Evolutionary conservation across 352 stramenopile genomes (phyloP).

Genomic region (Albugo candida): DNA sequence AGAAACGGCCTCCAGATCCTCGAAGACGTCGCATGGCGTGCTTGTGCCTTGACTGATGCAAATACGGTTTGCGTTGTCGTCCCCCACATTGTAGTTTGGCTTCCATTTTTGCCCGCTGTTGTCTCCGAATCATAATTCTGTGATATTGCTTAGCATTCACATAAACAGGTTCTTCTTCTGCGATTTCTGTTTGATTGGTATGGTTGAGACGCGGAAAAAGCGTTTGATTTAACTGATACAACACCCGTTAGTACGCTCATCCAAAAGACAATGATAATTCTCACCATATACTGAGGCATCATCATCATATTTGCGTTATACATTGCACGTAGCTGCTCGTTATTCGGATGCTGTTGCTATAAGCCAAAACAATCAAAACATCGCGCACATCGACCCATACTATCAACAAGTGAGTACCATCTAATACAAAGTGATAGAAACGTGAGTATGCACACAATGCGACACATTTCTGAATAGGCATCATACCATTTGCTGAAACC

Average conservation of each 20-base stretch:
- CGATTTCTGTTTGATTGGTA: constrained; percentile 21
- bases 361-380: background rate
- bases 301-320: constrained; percentile 68
- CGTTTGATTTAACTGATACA: constrained; percentile 6
- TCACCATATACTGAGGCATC: constrained; percentile 65
- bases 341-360: constrained; percentile 48
- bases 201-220: constrained; percentile 28
- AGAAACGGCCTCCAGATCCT: constrained; percentile 61
- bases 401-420: background rate
- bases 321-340: constrained; percentile 61
- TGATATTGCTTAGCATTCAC: constrained; percentile 85
- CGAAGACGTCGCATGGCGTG: constrained; percentile 73
- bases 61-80: constrained; percentile 68
- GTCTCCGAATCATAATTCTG: constrained; percentile 74
- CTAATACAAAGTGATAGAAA: background rate
- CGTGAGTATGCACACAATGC: background rate
- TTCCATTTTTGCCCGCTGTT: constrained; percentile 74
- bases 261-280: constrained; percentile 4
- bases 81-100: constrained; percentile 47
- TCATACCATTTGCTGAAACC: constrained; percentile 59
- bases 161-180: constrained; percentile 77
- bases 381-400: background rate
- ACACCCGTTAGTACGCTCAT: background rate
- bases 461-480: background rate
- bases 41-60: constrained; percentile 74